These are phyloP conservation scores for Takashimella koratensis DNA, from an alignment of 1,284 basidiomycete species.

Conservation along the genomic window DNA sequence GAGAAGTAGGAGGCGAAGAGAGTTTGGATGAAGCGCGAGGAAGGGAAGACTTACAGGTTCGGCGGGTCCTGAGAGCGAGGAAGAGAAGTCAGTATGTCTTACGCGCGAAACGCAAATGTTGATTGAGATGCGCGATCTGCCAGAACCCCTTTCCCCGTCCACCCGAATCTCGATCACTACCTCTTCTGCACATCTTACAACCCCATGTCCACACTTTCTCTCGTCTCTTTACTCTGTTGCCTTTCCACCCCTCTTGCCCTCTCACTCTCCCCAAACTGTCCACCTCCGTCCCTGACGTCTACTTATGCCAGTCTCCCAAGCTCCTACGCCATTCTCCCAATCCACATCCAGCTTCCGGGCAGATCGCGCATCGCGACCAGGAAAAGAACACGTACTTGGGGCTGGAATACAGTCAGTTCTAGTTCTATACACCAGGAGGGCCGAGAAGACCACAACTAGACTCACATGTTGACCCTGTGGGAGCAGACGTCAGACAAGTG, in stretches of 20 bases:
- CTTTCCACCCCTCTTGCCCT: no score
- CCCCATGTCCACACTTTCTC: no score
- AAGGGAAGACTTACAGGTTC: slow-evolving; percentile 35
- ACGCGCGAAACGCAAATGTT: no score
- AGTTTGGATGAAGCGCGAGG: neutral
- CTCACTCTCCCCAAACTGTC: no score
- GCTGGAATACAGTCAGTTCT: slow-evolving; percentile 20
- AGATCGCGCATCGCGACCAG: neutral
- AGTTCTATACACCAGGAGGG: no score
- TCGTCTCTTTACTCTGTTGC: no score
- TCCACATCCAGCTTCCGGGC: no score
- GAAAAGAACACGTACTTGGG: slow-evolving; percentile 33
- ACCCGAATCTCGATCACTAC: neutral
- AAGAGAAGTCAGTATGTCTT: slow-evolving; percentile 10
- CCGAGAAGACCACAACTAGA: slow-evolving; percentile 4
- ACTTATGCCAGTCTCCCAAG: no score
- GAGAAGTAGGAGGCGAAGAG: neutral
- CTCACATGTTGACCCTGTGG: slow-evolving; percentile 47
- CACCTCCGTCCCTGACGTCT: no score
- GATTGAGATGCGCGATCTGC: neutral
- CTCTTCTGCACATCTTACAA: no score
- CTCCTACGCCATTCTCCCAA: no score
- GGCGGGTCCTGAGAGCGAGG: slow-evolving; percentile 41
- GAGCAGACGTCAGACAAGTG: neutral
- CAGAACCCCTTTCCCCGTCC: neutral